phyloP scores from a whole-genome alignment of 495 filamentous ascomycete species.

The Hypoxylon cercidicola region DNA sequence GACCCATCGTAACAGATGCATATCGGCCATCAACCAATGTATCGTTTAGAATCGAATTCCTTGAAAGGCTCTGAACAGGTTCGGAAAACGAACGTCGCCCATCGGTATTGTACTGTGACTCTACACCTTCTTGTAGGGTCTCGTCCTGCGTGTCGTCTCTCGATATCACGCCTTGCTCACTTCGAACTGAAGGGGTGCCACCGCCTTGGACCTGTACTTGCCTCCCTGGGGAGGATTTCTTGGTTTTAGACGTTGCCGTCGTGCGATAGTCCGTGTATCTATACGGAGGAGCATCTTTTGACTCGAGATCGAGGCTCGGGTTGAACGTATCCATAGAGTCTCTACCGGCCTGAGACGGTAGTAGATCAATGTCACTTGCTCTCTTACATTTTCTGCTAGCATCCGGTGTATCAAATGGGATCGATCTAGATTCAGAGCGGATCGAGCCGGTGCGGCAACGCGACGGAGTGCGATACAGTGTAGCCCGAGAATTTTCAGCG shows the following conservation, averaged over 20 bases:
- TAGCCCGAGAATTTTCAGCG: slow-evolving; percentile 5
- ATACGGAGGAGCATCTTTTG: slow-evolving; percentile 36
- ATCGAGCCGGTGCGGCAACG: slow-evolving; percentile 23
- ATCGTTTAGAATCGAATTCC: slow-evolving; percentile 1
- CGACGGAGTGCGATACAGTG: slow-evolving; percentile 17
- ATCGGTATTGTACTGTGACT: background rate
- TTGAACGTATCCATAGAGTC: slow-evolving; percentile 48
- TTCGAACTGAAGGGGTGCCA: slow-evolving; percentile 40
- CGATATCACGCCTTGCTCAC: slow-evolving; percentile 46
- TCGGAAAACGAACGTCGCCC: slow-evolving; percentile 32
- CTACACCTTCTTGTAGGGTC: slow-evolving; percentile 17
- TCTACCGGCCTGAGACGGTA: slow-evolving; percentile 44
- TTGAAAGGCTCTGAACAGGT: slow-evolving; percentile 5
- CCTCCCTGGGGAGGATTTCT: slow-evolving; percentile 39
- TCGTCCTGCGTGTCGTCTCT: slow-evolving; percentile 40
- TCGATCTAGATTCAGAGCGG: slow-evolving; percentile 25
- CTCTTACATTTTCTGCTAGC: slow-evolving; percentile 19
- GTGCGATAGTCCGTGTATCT: slow-evolving; percentile 40
- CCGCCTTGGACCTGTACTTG: slow-evolving; percentile 44
- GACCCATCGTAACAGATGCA: slow-evolving; percentile 16
- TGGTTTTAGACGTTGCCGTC: slow-evolving; percentile 37
- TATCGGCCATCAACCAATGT: background rate
- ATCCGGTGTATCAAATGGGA: slow-evolving; percentile 20
- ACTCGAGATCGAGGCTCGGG: slow-evolving; percentile 42
- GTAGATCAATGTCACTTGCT: slow-evolving; percentile 43